Conservation (phyloP, 78 protist species). For the Creolimax fragrantissima region DNA sequence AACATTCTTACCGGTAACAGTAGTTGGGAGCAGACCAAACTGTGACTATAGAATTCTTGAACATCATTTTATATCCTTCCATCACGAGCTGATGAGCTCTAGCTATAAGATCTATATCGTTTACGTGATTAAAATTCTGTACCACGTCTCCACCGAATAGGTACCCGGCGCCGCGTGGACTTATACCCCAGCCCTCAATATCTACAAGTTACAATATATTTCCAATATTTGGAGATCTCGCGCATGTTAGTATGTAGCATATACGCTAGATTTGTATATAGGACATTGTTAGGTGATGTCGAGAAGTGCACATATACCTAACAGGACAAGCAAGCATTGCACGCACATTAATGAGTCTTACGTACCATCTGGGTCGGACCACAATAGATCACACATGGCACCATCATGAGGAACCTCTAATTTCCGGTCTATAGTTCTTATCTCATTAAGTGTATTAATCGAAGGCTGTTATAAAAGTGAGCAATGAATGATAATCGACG, state of each 20-base stretch:
- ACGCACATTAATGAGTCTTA: constrained; percentile 83
- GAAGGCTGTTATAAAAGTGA: no score
- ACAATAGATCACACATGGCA: constrained; percentile 97
- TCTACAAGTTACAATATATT: not conserved
- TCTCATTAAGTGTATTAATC: constrained; percentile 28
- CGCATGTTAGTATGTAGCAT: not conserved
- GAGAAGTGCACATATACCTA: not conserved
- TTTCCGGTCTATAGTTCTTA: constrained; percentile 91
- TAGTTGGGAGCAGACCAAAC: constrained; percentile 99
- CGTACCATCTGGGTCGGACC: constrained; percentile 96
- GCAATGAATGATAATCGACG: no score
- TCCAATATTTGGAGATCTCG: not conserved
- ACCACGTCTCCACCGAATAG: constrained; percentile 94
- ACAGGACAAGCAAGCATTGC: not conserved
- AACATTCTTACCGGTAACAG: constrained; percentile 63
- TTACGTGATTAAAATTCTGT: constrained; percentile 67
- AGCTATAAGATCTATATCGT: constrained; percentile 78
- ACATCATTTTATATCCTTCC: constrained; percentile 77
- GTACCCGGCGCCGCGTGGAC: constrained; percentile 98
- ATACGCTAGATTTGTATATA: not conserved
- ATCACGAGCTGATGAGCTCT: constrained; percentile 99
- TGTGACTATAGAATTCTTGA: constrained; percentile 69
- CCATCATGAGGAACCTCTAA: constrained; percentile 99
- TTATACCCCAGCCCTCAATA: constrained; percentile 87
- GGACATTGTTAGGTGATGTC: not conserved